These are phyloP conservation scores for Termitomyces eurrhizus DNA, from an alignment of 768 basidiomycete species.

Conservation along the genomic window DNA sequence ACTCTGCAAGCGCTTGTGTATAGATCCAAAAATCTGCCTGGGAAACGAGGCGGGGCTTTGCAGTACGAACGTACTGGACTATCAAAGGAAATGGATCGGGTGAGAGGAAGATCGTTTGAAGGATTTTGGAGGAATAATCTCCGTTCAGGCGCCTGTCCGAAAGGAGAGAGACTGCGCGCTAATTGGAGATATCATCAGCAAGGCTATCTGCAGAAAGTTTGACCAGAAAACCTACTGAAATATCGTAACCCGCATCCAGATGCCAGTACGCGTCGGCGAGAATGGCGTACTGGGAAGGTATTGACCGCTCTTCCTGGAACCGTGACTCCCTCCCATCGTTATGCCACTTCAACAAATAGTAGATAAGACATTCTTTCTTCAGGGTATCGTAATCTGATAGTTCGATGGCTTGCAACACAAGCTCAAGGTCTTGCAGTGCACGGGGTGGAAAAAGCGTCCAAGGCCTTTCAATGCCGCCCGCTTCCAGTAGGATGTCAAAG, in stretches of 20 bases:
- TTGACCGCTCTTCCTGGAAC: constrained; percentile 50
- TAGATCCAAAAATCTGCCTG: constrained; percentile 73
- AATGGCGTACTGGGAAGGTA: constrained; percentile 71
- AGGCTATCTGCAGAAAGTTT: not conserved
- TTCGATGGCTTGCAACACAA: constrained; percentile 58
- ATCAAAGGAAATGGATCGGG: constrained; percentile 53
- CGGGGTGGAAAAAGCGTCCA: constrained; percentile 68
- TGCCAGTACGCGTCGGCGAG: constrained; percentile 86
- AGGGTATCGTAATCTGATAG: constrained; percentile 63
- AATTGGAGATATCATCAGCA: constrained; percentile 1
- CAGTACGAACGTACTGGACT: constrained; percentile 70
- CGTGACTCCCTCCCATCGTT: constrained; percentile 54
- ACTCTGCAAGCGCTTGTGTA: constrained; percentile 59
- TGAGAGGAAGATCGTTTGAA: constrained; percentile 56
- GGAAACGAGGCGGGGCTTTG: constrained; percentile 66
- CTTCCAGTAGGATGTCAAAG: constrained; percentile 67
- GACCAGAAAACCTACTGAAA: constrained; percentile 47
- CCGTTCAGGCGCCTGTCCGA: constrained; percentile 71
- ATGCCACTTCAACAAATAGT: constrained; percentile 80
- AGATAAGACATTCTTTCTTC: constrained; percentile 78
- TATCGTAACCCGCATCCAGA: constrained; percentile 65
- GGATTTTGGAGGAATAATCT: constrained; percentile 76
- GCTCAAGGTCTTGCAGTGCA: constrained; percentile 47
- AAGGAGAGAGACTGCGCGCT: constrained; percentile 72
- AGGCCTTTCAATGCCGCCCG: constrained; percentile 57